A percentile compares a stretch with the other conserved stretches of the same genome.
These are phyloP conservation scores for Dendrocalamus latiflorus DNA, from an alignment of 202 grass and related monocot species.

Conservation along the genomic window DNA sequence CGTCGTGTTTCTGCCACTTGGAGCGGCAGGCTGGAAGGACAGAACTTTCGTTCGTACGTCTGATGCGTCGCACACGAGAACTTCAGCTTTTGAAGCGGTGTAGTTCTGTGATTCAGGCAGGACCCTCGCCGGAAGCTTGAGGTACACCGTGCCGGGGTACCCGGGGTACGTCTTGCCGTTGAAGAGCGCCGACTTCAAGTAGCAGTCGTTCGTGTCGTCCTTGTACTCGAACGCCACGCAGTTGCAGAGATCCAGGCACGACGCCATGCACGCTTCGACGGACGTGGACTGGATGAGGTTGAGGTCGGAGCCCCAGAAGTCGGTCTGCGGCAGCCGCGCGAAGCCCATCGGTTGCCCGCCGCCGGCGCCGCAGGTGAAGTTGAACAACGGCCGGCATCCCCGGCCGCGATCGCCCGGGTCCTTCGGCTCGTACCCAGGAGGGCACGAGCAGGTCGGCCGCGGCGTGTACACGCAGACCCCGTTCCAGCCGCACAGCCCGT, in stretches of 20 bases:
- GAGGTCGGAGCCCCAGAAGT: conserved; percentile 39
- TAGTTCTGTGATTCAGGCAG: not conserved
- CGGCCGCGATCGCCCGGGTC: conserved; percentile 45
- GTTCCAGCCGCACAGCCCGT: conserved; percentile 48
- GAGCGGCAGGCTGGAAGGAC: not conserved
- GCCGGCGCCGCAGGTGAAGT: not conserved
- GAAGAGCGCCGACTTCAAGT: conserved; percentile 39
- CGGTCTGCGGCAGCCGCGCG: conserved; percentile 11
- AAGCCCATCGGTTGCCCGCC: conserved; percentile 4
- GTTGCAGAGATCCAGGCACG: not conserved
- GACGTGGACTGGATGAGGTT: not conserved
- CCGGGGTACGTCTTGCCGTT: conserved; percentile 36
- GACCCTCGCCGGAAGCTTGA: conserved; percentile 35
- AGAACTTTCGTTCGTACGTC: not conserved
- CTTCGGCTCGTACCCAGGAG: conserved; percentile 33
- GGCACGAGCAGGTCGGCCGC: conserved; percentile 30
- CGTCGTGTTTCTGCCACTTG: not conserved
- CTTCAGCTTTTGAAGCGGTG: not conserved
- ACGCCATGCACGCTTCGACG: not conserved
- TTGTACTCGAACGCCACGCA: conserved; percentile 37
- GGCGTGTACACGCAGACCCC: conserved; percentile 38
- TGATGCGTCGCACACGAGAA: not conserved
- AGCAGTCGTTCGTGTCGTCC: conserved; percentile 10
- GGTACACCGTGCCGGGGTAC: conserved; percentile 13
- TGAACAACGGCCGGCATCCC: conserved; percentile 35